These are phyloP conservation scores for Funneliformis mosseae DNA, from an alignment of 192 early-diverging fungal species.

Conservation along the genomic window DNA sequence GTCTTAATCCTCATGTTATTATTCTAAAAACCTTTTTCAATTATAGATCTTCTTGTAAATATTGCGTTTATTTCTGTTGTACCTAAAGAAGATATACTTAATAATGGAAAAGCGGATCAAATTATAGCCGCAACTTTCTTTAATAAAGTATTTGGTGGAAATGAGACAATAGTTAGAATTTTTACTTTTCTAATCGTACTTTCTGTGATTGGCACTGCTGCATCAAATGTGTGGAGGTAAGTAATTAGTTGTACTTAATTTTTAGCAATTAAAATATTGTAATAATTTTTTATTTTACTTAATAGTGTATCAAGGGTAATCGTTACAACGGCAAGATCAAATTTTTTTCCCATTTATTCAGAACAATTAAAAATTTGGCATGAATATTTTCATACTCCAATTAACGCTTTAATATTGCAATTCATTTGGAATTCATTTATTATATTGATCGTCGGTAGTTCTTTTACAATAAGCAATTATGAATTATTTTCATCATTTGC, in stretches of 20 bases:
- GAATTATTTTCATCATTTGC: neutral
- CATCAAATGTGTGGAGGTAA: too few species aligned
- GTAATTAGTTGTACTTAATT: too few species aligned
- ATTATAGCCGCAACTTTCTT: neutral
- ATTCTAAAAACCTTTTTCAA: too few species aligned
- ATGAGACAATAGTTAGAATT: neutral
- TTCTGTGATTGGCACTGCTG: neutral
- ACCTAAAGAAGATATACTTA: rapidly evolving
- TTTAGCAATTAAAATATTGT: too few species aligned
- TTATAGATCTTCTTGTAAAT: neutral
- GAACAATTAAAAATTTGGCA: too few species aligned
- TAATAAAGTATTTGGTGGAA: neutral
- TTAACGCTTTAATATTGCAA: neutral
- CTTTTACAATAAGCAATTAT: neutral
- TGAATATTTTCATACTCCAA: neutral
- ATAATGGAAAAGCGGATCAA: neutral
- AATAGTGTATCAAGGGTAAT: neutral
- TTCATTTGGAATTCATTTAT: neutral
- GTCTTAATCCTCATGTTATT: too few species aligned
- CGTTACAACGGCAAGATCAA: neutral
- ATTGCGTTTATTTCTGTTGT: neutral
- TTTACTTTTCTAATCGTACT: neutral
- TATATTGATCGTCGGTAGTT: neutral
- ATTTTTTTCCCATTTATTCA: too few species aligned
- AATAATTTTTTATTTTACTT: too few species aligned